Conservation (phyloP, 352 stramenopile species). For the Blastocystis sp. region DNA sequence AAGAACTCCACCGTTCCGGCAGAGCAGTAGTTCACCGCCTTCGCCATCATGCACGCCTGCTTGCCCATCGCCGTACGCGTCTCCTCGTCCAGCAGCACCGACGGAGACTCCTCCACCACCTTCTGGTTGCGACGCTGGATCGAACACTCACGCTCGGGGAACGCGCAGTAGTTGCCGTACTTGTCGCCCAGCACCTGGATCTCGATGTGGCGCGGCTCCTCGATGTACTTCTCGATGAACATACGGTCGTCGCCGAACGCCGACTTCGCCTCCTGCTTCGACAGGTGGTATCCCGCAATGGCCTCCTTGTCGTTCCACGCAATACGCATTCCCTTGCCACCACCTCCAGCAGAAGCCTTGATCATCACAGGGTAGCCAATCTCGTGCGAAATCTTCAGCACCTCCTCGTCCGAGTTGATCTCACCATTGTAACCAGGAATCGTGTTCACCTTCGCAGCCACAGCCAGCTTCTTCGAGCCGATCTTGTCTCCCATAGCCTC, state of each 20-base stretch:
- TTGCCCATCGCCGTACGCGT: slow-evolving; percentile 75
- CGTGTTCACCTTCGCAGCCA: slow-evolving; percentile 78
- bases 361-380: slow-evolving; percentile 94
- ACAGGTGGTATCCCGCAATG: slow-evolving; percentile 58
- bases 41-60: slow-evolving; percentile 78
- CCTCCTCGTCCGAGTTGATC: slow-evolving; percentile 70
- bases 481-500: slow-evolving; percentile 86
- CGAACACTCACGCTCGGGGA: slow-evolving; percentile 85
- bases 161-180: slow-evolving; percentile 76
- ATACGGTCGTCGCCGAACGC: slow-evolving; percentile 88
- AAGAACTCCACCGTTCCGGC: slow-evolving; percentile 92
- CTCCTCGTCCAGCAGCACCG: slow-evolving; percentile 73
- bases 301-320: slow-evolving; percentile 67
- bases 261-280: slow-evolving; percentile 72
- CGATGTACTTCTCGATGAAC: slow-evolving; percentile 90
- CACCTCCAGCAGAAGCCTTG: slow-evolving; percentile 84
- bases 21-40: slow-evolving; percentile 79
- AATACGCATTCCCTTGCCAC: slow-evolving; percentile 89
- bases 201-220: slow-evolving; percentile 90
- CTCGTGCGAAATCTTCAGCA: slow-evolving; percentile 73
- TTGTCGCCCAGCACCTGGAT: slow-evolving; percentile 85
- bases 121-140: slow-evolving; percentile 94
- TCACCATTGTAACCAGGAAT: slow-evolving; percentile 82
- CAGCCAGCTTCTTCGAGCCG: slow-evolving; percentile 81
- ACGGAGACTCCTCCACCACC: slow-evolving; percentile 83